Evolutionary conservation across 1,284 basidiomycete genomes (phyloP).

Genomic region (Ceratobasidium papillatum): DNA sequence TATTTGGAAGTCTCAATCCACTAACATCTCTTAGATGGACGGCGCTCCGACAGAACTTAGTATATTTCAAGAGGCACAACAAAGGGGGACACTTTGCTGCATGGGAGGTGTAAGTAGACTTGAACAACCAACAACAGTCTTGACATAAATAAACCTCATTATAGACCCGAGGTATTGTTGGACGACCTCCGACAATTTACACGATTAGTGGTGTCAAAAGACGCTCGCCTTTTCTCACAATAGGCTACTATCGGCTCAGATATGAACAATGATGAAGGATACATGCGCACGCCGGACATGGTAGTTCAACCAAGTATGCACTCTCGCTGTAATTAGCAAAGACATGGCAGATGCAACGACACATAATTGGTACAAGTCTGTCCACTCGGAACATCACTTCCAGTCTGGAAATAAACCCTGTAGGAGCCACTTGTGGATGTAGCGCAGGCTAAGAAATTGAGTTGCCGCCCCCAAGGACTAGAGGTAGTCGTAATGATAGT

Average conservation of each 20-base stretch:
- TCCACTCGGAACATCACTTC: conserved; percentile 60
- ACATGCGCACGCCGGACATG: neutral
- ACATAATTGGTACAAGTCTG: conserved; percentile 56
- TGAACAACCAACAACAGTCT: neutral
- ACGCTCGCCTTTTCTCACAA: neutral
- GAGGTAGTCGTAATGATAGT: conserved; percentile 58
- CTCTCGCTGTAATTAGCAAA: conserved; percentile 55
- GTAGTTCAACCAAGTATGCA: neutral
- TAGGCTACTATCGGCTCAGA: neutral
- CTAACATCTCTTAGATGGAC: conserved; percentile 34
- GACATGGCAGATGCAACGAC: conserved; percentile 63
- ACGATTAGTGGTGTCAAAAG: conserved; percentile 26
- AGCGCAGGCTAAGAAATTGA: conserved; percentile 66
- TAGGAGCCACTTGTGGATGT: conserved; percentile 57
- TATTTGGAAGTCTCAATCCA: too few species aligned
- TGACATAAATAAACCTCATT: neutral
- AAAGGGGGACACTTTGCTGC: conserved; percentile 46
- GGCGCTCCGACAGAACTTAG: conserved; percentile 43
- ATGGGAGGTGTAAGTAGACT: conserved; percentile 43
- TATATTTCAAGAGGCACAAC: conserved; percentile 43
- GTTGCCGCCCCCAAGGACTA: conserved; percentile 56
- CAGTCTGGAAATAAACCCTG: conserved; percentile 62
- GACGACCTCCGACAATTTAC: conserved; percentile 44
- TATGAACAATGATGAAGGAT: neutral
- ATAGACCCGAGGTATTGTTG: conserved; percentile 42